Evolutionary conservation across 345 rosid genomes (phyloP), one percentile per base, ranked within the genome.

Genomic region (Iberis pinnata): DNA sequence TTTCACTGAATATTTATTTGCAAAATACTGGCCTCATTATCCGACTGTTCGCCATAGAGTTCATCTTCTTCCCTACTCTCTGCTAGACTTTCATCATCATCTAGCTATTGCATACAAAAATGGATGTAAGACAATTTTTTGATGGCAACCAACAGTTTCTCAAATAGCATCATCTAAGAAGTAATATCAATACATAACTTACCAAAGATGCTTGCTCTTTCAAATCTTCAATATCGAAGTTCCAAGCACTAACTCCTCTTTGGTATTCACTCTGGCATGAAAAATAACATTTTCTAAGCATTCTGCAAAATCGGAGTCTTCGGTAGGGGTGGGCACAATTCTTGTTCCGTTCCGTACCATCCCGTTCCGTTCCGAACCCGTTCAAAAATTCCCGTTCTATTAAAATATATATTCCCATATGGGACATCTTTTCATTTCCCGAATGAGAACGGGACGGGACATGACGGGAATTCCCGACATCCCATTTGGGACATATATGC

Each of bases 231-330:
- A 93, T 56, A 63, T 93, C 86, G 53, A 93, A 93, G 62, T 93
- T 83, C 99, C 99, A 93, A 57, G 99, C 95, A 71, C 99, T 93
- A 58, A 93, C 99, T 69, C 99, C 99, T 74, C 89, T 76, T 55
- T 93, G 82, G 75, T 88, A 93, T 73, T 93, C 99, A 54, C 95
- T 88, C 97, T 93, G 75, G 56, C 18, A 61, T 24, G 35, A 40
- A 45, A 53, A 24, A 15, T 10, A 58, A 22, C 9, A 5, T 31
- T 17, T 40, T 45, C 44, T 52, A 53, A 40, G 40, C 45, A 53
- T 20, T 46, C 14, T 32, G 57, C 45, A 60, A n/a, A n/a, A n/a
- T n/a, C n/a, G n/a, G n/a, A n/a, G n/a, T n/a, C n/a, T n/a, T n/a
- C n/a, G n/a, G n/a, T n/a, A n/a, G n/a, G n/a, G n/a, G n/a, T n/a